These are phyloP conservation scores for Amphirosellinia nigrospora DNA, from an alignment of 495 filamentous ascomycete species.

Conservation along the genomic window DNA sequence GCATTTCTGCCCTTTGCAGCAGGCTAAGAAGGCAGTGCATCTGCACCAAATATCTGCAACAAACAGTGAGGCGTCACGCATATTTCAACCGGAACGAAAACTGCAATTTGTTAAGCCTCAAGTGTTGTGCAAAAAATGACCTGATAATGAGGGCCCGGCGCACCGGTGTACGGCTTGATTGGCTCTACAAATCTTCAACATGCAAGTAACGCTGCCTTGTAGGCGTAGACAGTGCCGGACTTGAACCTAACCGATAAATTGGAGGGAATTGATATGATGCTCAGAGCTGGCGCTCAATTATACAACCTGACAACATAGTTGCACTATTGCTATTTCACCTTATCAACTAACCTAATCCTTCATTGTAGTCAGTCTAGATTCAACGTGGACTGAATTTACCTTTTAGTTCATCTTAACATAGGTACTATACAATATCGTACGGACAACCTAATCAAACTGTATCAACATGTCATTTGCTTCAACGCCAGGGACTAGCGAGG, in stretches of 20 bases:
- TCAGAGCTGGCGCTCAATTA: neutral
- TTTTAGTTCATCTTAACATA: neutral
- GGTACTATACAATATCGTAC: too few species aligned
- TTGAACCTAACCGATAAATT: neutral
- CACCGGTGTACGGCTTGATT: neutral
- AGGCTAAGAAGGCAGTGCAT: constrained; percentile 13
- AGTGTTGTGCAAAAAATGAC: neutral
- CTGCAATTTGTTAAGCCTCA: neutral
- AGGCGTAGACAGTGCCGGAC: neutral
- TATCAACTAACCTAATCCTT: neutral
- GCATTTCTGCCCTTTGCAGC: neutral
- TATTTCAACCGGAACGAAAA: too few species aligned
- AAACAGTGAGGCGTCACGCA: neutral
- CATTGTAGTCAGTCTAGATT: neutral
- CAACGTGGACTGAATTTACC: neutral
- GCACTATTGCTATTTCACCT: neutral
- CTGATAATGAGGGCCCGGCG: neutral
- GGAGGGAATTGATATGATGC: neutral
- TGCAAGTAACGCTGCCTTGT: neutral
- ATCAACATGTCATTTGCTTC: constrained; percentile 4
- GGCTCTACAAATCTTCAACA: neutral
- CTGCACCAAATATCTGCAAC: neutral
- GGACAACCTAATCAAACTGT: neutral
- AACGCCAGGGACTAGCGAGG: neutral
- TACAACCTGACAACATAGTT: neutral